phyloP scores from a whole-genome alignment of 2,329 filamentous ascomycete genomes.

The Fusarium scirpi region DNA sequence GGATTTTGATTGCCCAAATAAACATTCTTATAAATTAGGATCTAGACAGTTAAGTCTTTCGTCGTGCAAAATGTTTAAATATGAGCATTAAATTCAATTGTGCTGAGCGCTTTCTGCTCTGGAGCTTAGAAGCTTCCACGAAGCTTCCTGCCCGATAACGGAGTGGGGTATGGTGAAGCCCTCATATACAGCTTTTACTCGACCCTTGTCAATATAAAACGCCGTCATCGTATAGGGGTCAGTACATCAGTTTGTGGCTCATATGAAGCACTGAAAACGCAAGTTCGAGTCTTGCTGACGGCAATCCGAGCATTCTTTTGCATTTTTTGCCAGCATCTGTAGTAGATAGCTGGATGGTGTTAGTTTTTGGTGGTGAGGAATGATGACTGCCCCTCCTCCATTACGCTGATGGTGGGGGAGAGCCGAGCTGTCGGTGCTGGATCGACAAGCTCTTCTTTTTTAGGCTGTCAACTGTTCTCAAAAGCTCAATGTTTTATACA shows the following conservation, averaged over 20 bases:
- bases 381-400: slow-evolving; percentile 1
- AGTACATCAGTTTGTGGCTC: slow-evolving; percentile 44
- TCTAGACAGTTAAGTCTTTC: neutral
- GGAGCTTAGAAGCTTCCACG: neutral
- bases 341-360: neutral
- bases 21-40: neutral
- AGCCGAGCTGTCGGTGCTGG: neutral
- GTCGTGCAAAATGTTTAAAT: no score
- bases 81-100: neutral
- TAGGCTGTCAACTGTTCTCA: neutral
- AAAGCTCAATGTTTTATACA: neutral
- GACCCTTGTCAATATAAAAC: slow-evolving; percentile 4
- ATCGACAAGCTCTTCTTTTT: neutral
- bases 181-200: neutral
- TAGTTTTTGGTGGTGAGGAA: neutral
- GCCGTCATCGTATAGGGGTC: slow-evolving; percentile 46
- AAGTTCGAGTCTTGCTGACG: slow-evolving; percentile 44
- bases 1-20: neutral
- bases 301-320: slow-evolving; percentile 25
- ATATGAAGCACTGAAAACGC: slow-evolving; percentile 39
- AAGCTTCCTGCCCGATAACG: slow-evolving; percentile 6
- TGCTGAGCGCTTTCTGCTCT: neutral
- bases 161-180: neutral
- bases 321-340: neutral
- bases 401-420: neutral